These are phyloP conservation scores for Trichoderma parareesei DNA, from an alignment of 495 filamentous ascomycete species.

Conservation along the genomic window DNA sequence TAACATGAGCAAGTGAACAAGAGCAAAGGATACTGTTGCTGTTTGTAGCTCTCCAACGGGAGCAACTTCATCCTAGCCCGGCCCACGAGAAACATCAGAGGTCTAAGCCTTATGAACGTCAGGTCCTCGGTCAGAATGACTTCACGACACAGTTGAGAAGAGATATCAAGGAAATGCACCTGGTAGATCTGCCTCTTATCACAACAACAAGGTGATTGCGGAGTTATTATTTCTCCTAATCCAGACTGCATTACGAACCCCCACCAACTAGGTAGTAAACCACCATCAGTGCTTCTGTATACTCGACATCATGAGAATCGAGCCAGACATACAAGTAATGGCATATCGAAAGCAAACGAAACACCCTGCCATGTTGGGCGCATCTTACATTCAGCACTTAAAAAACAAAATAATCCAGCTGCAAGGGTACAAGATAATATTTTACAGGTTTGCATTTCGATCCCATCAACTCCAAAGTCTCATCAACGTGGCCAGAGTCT, in stretches of 20 bases:
- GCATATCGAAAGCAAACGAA: not conserved
- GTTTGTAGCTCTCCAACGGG: too few relatives aligned
- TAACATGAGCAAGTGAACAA: too few relatives aligned
- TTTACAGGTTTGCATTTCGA: not conserved
- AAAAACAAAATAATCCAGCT: not conserved
- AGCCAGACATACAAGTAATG: too few relatives aligned
- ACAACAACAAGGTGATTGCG: not conserved
- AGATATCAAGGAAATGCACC: too few relatives aligned
- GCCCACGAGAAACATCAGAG: too few relatives aligned
- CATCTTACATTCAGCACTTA: not conserved
- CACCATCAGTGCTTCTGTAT: not conserved
- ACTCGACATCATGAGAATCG: not conserved
- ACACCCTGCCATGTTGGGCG: not conserved
- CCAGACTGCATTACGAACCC: not conserved
- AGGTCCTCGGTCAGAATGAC: too few relatives aligned
- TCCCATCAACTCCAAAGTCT: slow-evolving; percentile 8
- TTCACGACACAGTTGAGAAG: too few relatives aligned
- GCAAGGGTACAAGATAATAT: not conserved
- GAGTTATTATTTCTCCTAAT: not conserved
- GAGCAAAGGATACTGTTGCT: too few relatives aligned
- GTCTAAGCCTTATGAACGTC: too few relatives aligned
- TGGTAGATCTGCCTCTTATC: not conserved
- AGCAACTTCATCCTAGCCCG: too few relatives aligned
- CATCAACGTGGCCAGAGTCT: not conserved
- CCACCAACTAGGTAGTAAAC: not conserved